Evolutionary conservation across 179 eudicot species (phyloP).

Genomic region (Patellifolia procumbens): DNA sequence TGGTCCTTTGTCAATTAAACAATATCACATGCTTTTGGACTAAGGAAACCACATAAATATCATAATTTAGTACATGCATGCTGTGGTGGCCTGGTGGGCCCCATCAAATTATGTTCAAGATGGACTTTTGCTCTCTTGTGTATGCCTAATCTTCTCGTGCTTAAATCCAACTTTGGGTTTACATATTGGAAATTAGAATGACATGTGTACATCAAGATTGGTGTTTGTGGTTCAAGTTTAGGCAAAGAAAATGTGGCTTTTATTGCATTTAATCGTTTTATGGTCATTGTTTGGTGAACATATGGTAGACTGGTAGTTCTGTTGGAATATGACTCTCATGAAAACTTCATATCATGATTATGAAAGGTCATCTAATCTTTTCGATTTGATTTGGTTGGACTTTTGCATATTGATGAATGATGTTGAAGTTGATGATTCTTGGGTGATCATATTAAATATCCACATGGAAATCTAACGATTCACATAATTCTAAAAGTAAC

Average conservation of each 20-base stretch:
- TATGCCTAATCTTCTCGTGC: constrained; percentile 12
- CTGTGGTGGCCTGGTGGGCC: constrained; percentile 23
- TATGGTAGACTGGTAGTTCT: constrained; percentile 6
- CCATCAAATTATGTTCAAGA: constrained; percentile 14
- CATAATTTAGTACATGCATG: constrained; percentile 3
- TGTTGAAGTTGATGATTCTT: background rate
- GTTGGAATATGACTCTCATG: background rate
- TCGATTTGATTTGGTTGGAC: background rate
- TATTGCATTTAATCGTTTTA: constrained; percentile 11
- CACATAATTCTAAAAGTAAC: no score
- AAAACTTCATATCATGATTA: background rate
- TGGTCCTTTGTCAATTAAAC: background rate
- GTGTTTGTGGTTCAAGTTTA: constrained; percentile 11
- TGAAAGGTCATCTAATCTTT: background rate
- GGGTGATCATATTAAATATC: no score
- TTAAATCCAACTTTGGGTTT: background rate
- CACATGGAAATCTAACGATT: no score
- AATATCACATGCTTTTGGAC: background rate
- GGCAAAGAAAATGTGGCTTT: constrained; percentile 18
- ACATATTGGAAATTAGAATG: background rate
- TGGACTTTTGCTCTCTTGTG: constrained; percentile 22
- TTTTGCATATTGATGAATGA: background rate
- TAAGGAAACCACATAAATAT: constrained; percentile 13
- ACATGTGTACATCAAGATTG: constrained; percentile 4
- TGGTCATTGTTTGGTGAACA: constrained; percentile 21